These are phyloP conservation scores for Calonectria montana DNA, from an alignment of 2,329 filamentous ascomycete genomes.

Conservation along the genomic window DNA sequence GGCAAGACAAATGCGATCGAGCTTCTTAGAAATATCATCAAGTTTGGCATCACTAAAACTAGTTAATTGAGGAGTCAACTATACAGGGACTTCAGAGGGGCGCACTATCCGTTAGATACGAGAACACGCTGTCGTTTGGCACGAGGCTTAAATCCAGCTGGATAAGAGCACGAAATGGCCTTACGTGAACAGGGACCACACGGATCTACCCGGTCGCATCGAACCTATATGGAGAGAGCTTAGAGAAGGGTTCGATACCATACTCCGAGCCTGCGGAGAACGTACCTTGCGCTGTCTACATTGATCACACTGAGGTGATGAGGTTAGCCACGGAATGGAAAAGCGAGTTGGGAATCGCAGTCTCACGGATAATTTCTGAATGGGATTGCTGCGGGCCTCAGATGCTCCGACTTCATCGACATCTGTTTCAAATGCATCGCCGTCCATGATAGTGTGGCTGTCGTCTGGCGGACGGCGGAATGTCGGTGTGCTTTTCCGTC, in stretches of 20 bases:
- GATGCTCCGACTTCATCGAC: background rate
- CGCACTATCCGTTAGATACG: constrained; percentile 29
- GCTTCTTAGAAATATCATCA: background rate
- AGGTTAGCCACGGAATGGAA: background rate
- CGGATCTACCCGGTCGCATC: constrained; percentile 26
- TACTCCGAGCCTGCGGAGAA: background rate
- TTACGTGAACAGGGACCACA: constrained; percentile 25
- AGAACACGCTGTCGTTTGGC: constrained; percentile 28
- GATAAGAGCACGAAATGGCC: constrained; percentile 14
- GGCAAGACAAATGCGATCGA: background rate
- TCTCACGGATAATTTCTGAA: background rate
- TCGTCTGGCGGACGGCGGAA: background rate
- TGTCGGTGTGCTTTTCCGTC: background rate
- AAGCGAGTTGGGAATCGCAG: background rate
- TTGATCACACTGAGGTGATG: background rate
- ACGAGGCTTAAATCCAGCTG: constrained; percentile 19
- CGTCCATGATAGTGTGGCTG: background rate
- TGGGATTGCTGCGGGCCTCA: background rate
- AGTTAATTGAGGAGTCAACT: background rate
- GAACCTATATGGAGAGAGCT: constrained; percentile 10
- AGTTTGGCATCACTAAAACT: background rate
- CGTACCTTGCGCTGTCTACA: constrained; percentile 16
- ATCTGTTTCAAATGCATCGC: background rate
- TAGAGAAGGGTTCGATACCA: background rate
- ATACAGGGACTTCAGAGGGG: background rate